Evolutionary conservation across 768 basidiomycete species (phyloP).

Genomic region (Tephrocybe sp.): DNA sequence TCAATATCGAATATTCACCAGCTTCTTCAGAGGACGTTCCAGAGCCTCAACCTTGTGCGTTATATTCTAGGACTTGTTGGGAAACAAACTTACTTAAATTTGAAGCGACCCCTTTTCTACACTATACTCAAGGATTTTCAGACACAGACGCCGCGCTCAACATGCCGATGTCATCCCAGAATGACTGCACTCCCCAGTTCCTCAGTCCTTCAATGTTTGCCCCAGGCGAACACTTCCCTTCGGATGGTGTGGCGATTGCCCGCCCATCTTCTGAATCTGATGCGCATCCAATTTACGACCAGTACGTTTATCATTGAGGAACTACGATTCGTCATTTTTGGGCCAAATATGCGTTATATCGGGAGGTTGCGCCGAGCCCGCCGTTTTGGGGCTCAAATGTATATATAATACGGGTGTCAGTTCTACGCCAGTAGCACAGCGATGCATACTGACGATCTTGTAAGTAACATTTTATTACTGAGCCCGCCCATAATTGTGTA

Average conservation of each 20-base stretch:
- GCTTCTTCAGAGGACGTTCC: constrained; percentile 21
- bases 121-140: constrained; percentile 2
- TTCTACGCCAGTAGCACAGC: neutral
- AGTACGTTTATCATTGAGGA: constrained; percentile 5
- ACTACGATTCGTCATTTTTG: constrained; percentile 1
- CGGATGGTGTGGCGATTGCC: constrained; percentile 5
- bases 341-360: too few relatives aligned
- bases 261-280: constrained; percentile 10
- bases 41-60: constrained; percentile 16
- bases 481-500: constrained; percentile 4
- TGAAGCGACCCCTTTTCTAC: constrained; percentile 4
- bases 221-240: constrained; percentile 4
- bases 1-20: constrained; percentile 20
- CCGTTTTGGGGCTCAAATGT: too few relatives aligned
- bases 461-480: neutral
- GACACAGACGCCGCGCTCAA: constrained; percentile 5
- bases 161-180: constrained; percentile 4
- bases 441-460: constrained; percentile 2
- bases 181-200: constrained; percentile 12
- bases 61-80: neutral
- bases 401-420: neutral
- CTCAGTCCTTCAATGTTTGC: constrained; percentile 5
- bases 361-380: too few relatives aligned
- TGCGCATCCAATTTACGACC: constrained; percentile 9
- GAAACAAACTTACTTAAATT: neutral